Evolutionary conservation across 1,139 yeast species (phyloP).

Genomic region (Citeromyces siamensis): DNA sequence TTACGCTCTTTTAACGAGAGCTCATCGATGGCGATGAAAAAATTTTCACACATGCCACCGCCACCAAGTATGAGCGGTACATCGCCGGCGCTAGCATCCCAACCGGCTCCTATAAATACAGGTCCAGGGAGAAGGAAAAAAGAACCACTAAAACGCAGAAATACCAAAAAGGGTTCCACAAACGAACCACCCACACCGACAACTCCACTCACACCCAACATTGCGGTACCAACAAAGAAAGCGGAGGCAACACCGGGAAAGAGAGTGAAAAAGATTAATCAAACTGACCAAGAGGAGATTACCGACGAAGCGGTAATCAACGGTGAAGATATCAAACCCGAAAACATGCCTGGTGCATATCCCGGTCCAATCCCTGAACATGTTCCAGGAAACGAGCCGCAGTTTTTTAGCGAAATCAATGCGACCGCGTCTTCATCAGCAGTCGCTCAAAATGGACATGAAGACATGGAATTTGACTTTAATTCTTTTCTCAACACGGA

Average conservation of each 20-base stretch:
- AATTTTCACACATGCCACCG: conserved; percentile 10
- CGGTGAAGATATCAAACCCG: conserved; percentile 3
- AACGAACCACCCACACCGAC: conserved; percentile 13
- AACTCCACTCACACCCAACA: conserved; percentile 18
- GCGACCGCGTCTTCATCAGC: conserved; percentile 7
- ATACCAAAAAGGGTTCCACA: conserved; percentile 3
- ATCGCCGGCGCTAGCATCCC: background rate
- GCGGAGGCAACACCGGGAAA: background rate
- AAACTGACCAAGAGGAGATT: background rate
- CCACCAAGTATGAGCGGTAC: conserved; percentile 8
- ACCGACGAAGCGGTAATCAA: background rate
- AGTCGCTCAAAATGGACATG: conserved; percentile 10
- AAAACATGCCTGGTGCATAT: conserved; percentile 2
- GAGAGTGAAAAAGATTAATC: background rate
- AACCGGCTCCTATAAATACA: conserved; percentile 4
- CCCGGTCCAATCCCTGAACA: conserved; percentile 2
- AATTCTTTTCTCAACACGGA: conserved; percentile 31
- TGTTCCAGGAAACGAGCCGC: conserved; percentile 8
- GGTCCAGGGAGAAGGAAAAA: conserved; percentile 5
- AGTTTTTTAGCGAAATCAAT: conserved; percentile 17
- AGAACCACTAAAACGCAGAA: conserved; percentile 5
- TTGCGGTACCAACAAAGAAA: conserved; percentile 10
- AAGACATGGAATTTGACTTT: conserved; percentile 43
- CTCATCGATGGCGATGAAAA: conserved; percentile 8
- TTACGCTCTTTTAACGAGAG: conserved; percentile 11